Conservation (phyloP, 2,329 filamentous ascomycete genomes). For the Beauveria brongniartii region DNA sequence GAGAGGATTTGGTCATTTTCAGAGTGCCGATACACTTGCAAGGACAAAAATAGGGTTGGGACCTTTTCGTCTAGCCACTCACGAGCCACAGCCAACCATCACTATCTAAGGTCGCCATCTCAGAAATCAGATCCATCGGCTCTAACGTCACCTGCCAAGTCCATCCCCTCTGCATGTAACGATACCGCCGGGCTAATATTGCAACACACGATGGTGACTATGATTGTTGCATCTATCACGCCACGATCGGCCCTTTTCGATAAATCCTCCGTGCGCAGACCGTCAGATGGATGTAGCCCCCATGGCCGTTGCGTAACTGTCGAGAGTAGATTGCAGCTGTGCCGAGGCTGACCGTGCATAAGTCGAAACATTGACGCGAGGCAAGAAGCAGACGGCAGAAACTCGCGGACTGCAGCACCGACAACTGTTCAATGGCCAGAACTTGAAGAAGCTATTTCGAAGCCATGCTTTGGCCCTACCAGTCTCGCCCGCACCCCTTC, state of each 20-base stretch:
- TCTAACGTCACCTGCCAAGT: neutral
- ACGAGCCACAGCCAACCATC: neutral
- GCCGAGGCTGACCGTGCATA: no score
- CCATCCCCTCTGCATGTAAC: neutral
- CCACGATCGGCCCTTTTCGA: constrained; percentile 8
- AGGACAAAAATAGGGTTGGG: neutral
- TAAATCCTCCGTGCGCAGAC: neutral
- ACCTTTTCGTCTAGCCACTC: neutral
- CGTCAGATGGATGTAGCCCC: neutral
- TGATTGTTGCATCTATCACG: neutral
- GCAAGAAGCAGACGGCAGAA: no score
- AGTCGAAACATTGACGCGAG: no score
- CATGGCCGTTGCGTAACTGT: no score
- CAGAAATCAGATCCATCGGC: neutral
- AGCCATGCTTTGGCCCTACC: no score
- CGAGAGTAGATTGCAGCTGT: no score
- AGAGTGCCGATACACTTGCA: neutral
- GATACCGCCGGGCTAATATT: neutral
- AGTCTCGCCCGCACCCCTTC: no score
- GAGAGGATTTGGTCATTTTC: neutral
- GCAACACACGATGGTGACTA: neutral
- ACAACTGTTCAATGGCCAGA: no score
- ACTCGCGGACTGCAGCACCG: no score
- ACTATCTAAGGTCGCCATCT: neutral
- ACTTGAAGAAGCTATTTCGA: no score